Base-by-base conservation (phyloP, 371 early-diverging fungal genomes). In the Mortierella sp. region DNA sequence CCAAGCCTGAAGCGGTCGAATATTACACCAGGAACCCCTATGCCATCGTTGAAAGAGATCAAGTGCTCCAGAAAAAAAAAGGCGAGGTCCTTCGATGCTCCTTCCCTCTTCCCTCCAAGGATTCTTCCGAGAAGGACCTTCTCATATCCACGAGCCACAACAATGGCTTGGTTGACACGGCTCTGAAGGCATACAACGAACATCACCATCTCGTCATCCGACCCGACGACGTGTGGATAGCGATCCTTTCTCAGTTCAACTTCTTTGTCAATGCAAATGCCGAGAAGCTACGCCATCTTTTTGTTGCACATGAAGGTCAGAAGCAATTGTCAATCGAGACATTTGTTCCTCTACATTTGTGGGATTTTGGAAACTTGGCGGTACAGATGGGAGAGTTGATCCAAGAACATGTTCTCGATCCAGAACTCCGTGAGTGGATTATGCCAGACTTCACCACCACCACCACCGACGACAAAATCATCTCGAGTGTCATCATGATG, bases 231-330 rank as follows among this genome's bases (percentile, higher is more conserved):
- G n/a, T n/a, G n/a, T n/a, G n/a, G n/a, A n/a, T n/a, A n/a, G n/a
- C n/a, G n/a, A 63, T 75, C 56, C 66, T 62, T 57, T 62, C 65
- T 45, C 72, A 71, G 47, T 65, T 75, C 59, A 73, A 66, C 50
- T 28, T 45, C n/a, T 59, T 62, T 53, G 66, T 75, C 43, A 60
- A 57, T 23, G 62, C 44, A 28, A 65, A 72, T 29, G 60, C 64
- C 3, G 57, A 67, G 55, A 48, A 55, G 43, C 59, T 75, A 25
- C 76, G 72, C 30, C 53, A 66, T 14, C 60, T 66, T 12, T 67
- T 75, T 37, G 76, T 75, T 15, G 23, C 70, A 11, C 72, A 75
- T 55, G 28, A 60, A 44, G 76, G 72, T 47, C 48, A 72, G 53
- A 53, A 72, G 60, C n/a, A 72, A n/a, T 9, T 75, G n/a, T 26